Evolutionary conservation across 495 filamentous ascomycete genomes (phyloP), one percentile per base, ranked within the genome.

Genomic region (Tuber borchii): DNA sequence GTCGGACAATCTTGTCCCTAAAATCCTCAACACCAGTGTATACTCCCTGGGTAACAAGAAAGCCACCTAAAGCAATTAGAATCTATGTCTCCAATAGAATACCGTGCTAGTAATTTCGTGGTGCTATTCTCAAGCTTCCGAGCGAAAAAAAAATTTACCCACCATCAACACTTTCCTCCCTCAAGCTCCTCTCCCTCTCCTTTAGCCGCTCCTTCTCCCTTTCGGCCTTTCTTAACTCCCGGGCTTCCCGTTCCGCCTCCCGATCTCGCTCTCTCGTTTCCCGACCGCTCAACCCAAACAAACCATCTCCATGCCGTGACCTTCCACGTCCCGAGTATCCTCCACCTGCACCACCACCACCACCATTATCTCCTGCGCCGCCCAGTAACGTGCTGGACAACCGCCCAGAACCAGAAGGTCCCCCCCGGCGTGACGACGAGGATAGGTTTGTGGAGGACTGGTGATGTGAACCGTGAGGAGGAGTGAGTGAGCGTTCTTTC

Each of bases 11-110:
- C 61, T 87, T 86, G 83, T 98, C 97, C 85, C 90, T 97, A 82
- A 93, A 99, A 83, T 99, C 95, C 84, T 99, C 95, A 26, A 90
- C 86, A 5, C 95, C 93, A 10, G 92, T 94, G 82, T 99, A 99
- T 56, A 93, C 91, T 39, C 95, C 95, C 84, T 97, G 90, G 0
- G 95, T 99, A 56, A 98, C 95, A 43, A 98, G 85, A 85, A 92
- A 98, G 43, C 95, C 95, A 44, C 95, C 81, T 83, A 71, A 56
- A n/a, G 73, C 71, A 42, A 73, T 39, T 77, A 37, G 44, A 19
- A 70, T 71, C 61, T 61, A 73, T 65, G n/a, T 16, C 56, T 5
- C 56, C 56, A 65, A 65, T 65, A 22, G 31, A 65, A 65, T 31
- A 65, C n/a, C 56, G 31, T 65, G 56, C 31, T 26, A n/a, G n/a